A percentile compares a stretch with the other conserved stretches of the same genome.
Evolutionary conservation across 129 eudicot genomes (phyloP).

Genomic region (Saussurea involucrata): DNA sequence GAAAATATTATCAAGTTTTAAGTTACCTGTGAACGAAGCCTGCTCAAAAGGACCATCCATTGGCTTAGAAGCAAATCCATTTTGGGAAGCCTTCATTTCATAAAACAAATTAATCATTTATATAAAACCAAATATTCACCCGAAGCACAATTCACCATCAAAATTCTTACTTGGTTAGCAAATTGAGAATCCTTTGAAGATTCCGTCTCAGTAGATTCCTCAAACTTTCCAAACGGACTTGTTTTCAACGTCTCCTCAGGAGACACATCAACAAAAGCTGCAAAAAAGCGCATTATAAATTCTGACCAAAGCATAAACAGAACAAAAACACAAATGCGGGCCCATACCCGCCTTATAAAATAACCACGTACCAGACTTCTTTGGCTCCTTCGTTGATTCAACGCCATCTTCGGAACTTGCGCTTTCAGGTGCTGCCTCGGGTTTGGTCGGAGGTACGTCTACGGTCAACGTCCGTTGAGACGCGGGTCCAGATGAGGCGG

Average conservation of each 20-base stretch:
- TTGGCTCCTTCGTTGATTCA: conserved; percentile 52
- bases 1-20: background rate
- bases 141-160: conserved; percentile 3
- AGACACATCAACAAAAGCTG: conserved; percentile 92
- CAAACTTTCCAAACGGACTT: conserved; percentile 50
- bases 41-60: conserved; percentile 44
- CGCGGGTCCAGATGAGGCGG: conserved; percentile 45
- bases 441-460: conserved; percentile 61
- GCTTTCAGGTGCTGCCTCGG: conserved; percentile 47
- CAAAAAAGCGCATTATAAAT: background rate
- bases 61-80: conserved; percentile 64
- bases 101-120: background rate
- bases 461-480: conserved; percentile 54
- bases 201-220: conserved; percentile 50
- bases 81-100: conserved; percentile 55
- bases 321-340: background rate
- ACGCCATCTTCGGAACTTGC: conserved; percentile 37
- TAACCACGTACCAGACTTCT: conserved; percentile 52
- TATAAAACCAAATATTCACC: background rate
- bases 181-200: conserved; percentile 40
- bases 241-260: conserved; percentile 78
- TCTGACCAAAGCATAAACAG: background rate
- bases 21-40: conserved; percentile 52
- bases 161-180: conserved; percentile 46
- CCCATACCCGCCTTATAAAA: background rate